Base-by-base conservation (phyloP, 1,139 yeast species). In the Scheffersomyces titani region DNA sequence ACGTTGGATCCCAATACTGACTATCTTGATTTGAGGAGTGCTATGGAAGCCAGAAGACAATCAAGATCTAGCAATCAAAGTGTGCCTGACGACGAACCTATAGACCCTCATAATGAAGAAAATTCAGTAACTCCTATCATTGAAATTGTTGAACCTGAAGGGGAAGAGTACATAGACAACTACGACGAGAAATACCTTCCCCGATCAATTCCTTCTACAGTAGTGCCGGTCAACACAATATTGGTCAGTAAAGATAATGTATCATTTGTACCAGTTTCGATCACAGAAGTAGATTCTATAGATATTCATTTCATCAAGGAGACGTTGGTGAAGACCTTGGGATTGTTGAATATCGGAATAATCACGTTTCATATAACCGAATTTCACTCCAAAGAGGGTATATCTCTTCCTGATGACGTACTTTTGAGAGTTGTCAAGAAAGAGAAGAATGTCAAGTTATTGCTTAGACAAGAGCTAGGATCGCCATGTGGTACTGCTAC, bases 341-440 rank as follows among this genome's bases (percentile, higher is more conserved):
- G 74, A 6, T 65, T 86, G 19, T 70, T 75, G 6, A 74, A 77
- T 13, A 70, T 73, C 5, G 83, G 83, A 0, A 50, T 53, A 3
- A 71, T 84, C 44, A 72, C 86, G 0, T 76, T 88, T 51, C 92
- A 88, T 64, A 71, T 92, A 60, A 90, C 97, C 0, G 97, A 92
- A 51, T 86, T 87, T 67, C 85, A 86, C 18, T 80, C 87, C 52
- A 77, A 77, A 3, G 84, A 85, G 51, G 97, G 97, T 5, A 83
- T 78, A 3, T 79, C 87, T 0, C 70, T 92, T 19, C 76, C 86
- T 1, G 77, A 90, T 47, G 79, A 80, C 44, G 67, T 73, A 2
- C 64, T 87, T 1, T 63, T 76, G 1, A 63, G 67, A 1, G 64
- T 74, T 5, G 61, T 74, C 18, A 77, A 76, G 52, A 21, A 30